Percentiles rank a stretch among this genome's conserved stretches.
These are phyloP conservation scores for Hygrocybe coccinea DNA, from an alignment of 768 basidiomycete genomes.

Conservation along the genomic window DNA sequence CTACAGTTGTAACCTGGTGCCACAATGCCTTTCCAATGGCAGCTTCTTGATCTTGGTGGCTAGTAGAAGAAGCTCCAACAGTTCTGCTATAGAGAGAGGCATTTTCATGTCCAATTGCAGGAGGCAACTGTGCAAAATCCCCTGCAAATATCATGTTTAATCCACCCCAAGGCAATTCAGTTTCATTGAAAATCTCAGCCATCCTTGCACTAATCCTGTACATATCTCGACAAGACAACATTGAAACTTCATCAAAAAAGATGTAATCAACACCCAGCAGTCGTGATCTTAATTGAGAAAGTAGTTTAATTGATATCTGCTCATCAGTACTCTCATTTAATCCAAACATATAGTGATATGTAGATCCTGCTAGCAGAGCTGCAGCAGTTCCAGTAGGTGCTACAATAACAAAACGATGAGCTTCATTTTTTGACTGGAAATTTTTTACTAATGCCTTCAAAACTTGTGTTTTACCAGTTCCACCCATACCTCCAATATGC, in stretches of 20 bases:
- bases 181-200: too few species aligned
- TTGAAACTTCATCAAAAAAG: slow-evolving; percentile 25
- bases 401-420: slow-evolving; percentile 22
- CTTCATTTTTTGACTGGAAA: slow-evolving; percentile 23
- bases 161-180: too few species aligned
- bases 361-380: slow-evolving; percentile 20
- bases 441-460: slow-evolving; percentile 22
- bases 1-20: slow-evolving; percentile 30
- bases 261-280: slow-evolving; percentile 19
- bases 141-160: slow-evolving; percentile 23
- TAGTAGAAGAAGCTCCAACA: background rate
- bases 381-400: slow-evolving; percentile 28
- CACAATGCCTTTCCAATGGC: slow-evolving; percentile 26
- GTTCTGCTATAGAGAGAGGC: too few species aligned
- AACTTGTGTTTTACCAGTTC: slow-evolving; percentile 32
- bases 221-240: too few species aligned
- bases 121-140: slow-evolving; percentile 27
- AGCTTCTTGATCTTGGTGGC: slow-evolving; percentile 11
- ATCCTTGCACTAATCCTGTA: too few species aligned
- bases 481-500: slow-evolving; percentile 33
- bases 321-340: slow-evolving; percentile 1
- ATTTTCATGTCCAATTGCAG: too few species aligned
- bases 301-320: background rate
- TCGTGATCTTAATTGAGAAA: slow-evolving; percentile 9
- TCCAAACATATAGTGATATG: slow-evolving; percentile 21